phyloP scores from a whole-genome alignment of 768 basidiomycete genomes.

The Peribolospora baueri region DNA sequence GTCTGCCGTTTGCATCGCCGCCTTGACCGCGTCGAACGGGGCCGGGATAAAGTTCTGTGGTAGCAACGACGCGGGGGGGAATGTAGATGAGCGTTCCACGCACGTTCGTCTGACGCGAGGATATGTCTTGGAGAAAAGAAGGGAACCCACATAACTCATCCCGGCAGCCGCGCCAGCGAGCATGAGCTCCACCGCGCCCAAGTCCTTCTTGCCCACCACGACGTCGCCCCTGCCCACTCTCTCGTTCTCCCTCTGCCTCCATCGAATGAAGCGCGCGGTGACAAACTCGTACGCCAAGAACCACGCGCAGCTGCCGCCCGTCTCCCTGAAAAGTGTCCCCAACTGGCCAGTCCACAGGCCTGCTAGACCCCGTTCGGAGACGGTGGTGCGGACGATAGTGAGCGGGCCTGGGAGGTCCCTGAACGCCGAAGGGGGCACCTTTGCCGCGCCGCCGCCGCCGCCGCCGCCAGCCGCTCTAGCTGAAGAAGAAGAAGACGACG shows the following conservation, averaged over 20 bases:
- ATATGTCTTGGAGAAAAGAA: too few species aligned
- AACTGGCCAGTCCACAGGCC: conserved; percentile 96
- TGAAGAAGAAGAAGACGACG: background rate
- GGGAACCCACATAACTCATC: conserved; percentile 29
- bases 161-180: conserved; percentile 66
- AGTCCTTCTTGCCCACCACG: conserved; percentile 22
- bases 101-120: too few species aligned
- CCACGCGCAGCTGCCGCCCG: conserved; percentile 76
- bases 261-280: conserved; percentile 34
- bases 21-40: conserved; percentile 87
- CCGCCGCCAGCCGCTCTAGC: conserved; percentile 9
- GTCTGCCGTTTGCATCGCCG: conserved; percentile 76
- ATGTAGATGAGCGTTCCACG: too few species aligned
- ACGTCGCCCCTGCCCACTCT: conserved; percentile 2
- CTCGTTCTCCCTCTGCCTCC: conserved; percentile 9
- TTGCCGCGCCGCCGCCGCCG: conserved; percentile 5
- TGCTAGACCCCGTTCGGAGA: conserved; percentile 42
- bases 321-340: conserved; percentile 77
- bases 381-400: conserved; percentile 35
- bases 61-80: too few species aligned
- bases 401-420: conserved; percentile 43
- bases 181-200: conserved; percentile 63
- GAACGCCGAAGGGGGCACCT: background rate
- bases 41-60: conserved; percentile 49
- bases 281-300: conserved; percentile 67